Evolutionary conservation across 1,284 basidiomycete species (phyloP), one percentile per base, ranked within the genome.

Genomic region (Farysia itapuensis): DNA sequence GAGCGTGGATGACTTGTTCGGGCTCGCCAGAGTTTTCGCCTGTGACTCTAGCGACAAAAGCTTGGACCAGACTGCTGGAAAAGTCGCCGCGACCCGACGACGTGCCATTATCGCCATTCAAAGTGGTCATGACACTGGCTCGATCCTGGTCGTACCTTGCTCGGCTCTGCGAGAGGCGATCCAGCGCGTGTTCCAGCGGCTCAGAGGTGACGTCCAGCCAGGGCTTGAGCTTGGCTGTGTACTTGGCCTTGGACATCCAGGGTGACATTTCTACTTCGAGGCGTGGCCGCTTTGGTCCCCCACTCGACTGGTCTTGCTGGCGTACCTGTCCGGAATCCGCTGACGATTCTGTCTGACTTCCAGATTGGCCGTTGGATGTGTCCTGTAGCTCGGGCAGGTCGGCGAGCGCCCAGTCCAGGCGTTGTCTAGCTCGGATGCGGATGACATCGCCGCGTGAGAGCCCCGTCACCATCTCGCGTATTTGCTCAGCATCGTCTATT

Each of bases 401-500:
- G 18, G 35, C n/a, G 20, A 29, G 39, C 4, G 57, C 46, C 1
- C 26, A 21, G 9, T 47, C 58, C 4, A 61, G 40, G 2, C 58
- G 43, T 31, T 54, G 51, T 24, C 47, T 35, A 9, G 58, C 47
- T 32, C 53, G 54, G 3, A 61, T 32, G 0, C 58, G 46, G 12
- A 61, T 34, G 0, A 61, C 36, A 33, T 61, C 58, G 19, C 58
- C 51, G 11, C 58, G 46, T 5, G 58, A 61, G n/a, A 61, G 44
- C 14, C 58, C 51, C 1, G 31, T 41, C 0, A 61, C 43, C 9
- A 33, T 39, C 13, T 60, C 50, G 3, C 5, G 29, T 37, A 6
- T 20, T 13, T 14, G 12, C 15, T 19, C 16, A 15, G 15, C 19
- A 22, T 6, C 38, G 28, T 21, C 12, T n/a, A 5, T 16, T 3